Evolutionary conservation across 1,284 basidiomycete genomes (phyloP), one percentile per base, ranked within the genome.

Genomic region (Fomitopsis schrenkii): DNA sequence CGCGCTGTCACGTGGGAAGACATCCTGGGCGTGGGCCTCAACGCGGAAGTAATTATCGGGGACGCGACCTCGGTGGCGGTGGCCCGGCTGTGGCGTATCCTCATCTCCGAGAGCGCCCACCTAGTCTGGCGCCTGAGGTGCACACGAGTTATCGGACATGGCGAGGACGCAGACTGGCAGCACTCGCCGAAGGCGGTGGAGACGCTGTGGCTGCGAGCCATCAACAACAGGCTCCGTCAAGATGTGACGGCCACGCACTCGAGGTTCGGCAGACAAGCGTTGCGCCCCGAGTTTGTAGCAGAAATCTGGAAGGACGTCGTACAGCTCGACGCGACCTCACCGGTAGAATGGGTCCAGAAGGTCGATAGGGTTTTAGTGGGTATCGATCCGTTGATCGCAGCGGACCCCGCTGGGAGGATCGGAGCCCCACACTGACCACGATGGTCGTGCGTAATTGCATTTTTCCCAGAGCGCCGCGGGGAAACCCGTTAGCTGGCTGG

Each of bases 81-180:
- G 2, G 56, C 52, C 3, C n/a, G 70, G 0, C 69, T 76, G 0
- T 73, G 64, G 60, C 59, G 67, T 2, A 74, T 76, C 5, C 38
- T 77, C 0, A 62, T 73, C 4, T 62, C 71, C 0, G 73, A 77
- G 54, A 63, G 71, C 0, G 68, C 68, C 0, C 64, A 74, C 58
- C 64, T 76, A 1, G 72, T 75, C 17, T 76, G 74, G 75, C 68
- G 65, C 41, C 48, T 75, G 3, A 46, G 62, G 35, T 9, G 59
- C 59, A 26, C 33, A 41, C 3, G 58, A 40, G 3, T 10, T 41
- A 9, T 22, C 12, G 12, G 14, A 35, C 8, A 12, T 9, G 44
- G 7, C 10, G 3, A 33, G 5, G 2, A 57, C 65, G n/a, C 17
- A 8, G 17, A 9, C 17, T 45, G 44, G 44, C 7, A 45, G 5